These are phyloP conservation scores for Austroboletus olivaceoglutinosus DNA, from an alignment of 1,284 basidiomycete species.

Conservation along the genomic window DNA sequence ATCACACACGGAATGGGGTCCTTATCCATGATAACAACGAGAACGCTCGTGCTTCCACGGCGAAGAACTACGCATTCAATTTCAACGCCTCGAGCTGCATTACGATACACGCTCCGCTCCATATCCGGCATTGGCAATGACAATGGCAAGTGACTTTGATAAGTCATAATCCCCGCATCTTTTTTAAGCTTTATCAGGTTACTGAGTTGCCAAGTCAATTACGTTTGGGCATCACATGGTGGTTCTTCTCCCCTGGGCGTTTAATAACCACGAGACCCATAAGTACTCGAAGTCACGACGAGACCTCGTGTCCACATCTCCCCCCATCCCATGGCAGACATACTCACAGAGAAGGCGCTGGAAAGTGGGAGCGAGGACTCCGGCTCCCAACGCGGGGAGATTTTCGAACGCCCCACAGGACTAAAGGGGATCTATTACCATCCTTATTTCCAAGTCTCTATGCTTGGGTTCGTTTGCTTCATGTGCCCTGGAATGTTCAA, in stretches of 20 bases:
- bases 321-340: slow-evolving; percentile 16
- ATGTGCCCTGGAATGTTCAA: slow-evolving; percentile 37
- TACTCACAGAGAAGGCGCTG: slow-evolving; percentile 16
- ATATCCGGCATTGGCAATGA: neutral
- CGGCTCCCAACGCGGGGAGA: slow-evolving; percentile 16
- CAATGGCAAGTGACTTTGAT: too few relatives aligned
- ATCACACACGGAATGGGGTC: too few relatives aligned
- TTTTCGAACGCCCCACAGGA: slow-evolving; percentile 32
- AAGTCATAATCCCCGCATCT: neutral
- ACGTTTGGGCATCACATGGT: slow-evolving; percentile 16
- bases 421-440: slow-evolving; percentile 36
- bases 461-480: slow-evolving; percentile 47
- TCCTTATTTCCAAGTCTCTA: slow-evolving; percentile 36
- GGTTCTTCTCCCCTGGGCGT: neutral
- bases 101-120: neutral
- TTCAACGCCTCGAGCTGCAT: neutral
- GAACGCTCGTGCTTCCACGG: too few relatives aligned
- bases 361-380: slow-evolving; percentile 26
- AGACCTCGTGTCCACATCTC: neutral
- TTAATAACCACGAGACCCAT: slow-evolving; percentile 9
- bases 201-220: neutral
- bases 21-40: too few relatives aligned
- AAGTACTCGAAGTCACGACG: slow-evolving; percentile 11
- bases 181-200: neutral
- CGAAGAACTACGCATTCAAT: too few relatives aligned